Evolutionary conservation across 345 rosid species (phyloP), one percentile per base, ranked within the genome.

Genomic region (Arabis hirsuta): DNA sequence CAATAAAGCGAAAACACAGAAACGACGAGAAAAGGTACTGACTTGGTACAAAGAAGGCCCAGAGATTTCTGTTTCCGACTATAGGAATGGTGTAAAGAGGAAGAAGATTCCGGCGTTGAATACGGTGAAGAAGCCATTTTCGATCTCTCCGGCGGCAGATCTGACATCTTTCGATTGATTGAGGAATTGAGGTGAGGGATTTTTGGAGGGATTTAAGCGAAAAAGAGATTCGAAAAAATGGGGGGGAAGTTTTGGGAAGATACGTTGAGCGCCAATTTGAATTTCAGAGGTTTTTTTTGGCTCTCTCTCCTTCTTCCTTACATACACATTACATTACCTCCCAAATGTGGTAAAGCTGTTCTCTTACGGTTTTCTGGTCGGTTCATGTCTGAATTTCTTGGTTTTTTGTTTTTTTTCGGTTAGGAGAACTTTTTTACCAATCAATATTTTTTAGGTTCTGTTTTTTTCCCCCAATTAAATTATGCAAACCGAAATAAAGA

Each of bases 21-120:
- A 27, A 27, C 7, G 9, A 7, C 1, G 12, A 1, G 16, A 39
- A 38, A 42, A 20, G 38, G 10, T 4, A 65, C 69, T 2, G 76
- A 90, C 98, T 90, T 93, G 54, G 98, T 83, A 74, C 97, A 93
- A 7, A 93, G 82, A 43, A 93, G 97, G 20, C 97, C 96, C 9
- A 93, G 90, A 31, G 98, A 93, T 69, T 93, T 93, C 81, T 90
- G 88, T 67, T 93, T 93, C 22, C 97, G 81, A 71, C 93, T 88
- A 44, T 93, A 93, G 5, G 80, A 45, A 42, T 82, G 83, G 76
- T 84, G 98, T 7, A 83, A 47, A 7, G 84, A 78, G 20, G 84
- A 74, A 39, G 86, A 70, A n/a, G 86, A 65, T n/a, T 84, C 90
- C 9, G 86, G 86, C 26, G 65, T 19, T 3, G 70, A 51, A 5